These are phyloP conservation scores for Haplosporangium sp. DNA, from an alignment of 371 early-diverging fungal genomes.

Conservation along the genomic window DNA sequence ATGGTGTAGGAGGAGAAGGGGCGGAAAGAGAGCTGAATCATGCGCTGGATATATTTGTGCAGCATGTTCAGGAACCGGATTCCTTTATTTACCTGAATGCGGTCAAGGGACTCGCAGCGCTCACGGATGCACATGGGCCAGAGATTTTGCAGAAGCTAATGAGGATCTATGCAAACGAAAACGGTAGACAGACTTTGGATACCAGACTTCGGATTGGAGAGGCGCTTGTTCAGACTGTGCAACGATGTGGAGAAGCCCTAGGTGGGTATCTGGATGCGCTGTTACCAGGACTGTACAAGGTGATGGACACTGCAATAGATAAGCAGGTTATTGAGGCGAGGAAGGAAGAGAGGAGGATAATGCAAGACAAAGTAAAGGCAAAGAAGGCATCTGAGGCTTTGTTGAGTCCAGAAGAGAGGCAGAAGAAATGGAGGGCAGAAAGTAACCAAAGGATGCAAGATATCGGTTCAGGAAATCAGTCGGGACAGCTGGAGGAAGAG, in stretches of 20 bases:
- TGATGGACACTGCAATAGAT: slow-evolving; percentile 61
- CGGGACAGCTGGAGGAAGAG: slow-evolving; percentile 11
- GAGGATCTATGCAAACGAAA: slow-evolving; percentile 68
- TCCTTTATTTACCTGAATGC: slow-evolving; percentile 92
- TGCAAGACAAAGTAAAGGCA: slow-evolving; percentile 15
- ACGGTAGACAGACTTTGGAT: slow-evolving; percentile 66
- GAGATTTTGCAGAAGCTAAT: slow-evolving; percentile 74
- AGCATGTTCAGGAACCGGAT: slow-evolving; percentile 77
- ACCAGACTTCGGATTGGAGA: slow-evolving; percentile 88
- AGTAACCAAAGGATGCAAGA: slow-evolving; percentile 7
- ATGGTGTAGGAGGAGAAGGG: slow-evolving; percentile 30
- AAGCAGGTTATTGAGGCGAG: slow-evolving; percentile 23
- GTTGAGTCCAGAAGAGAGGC: slow-evolving; percentile 38
- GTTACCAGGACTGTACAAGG: slow-evolving; percentile 73
- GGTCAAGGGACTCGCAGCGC: slow-evolving; percentile 82
- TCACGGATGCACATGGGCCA: slow-evolving; percentile 83
- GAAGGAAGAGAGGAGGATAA: slow-evolving; percentile 18
- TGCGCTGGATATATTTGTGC: slow-evolving; percentile 78
- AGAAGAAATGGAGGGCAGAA: slow-evolving; percentile 37
- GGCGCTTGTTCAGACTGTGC: slow-evolving; percentile 86
- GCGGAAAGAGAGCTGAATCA: slow-evolving; percentile 65
- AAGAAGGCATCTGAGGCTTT: slow-evolving; percentile 38
- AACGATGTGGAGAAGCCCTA: slow-evolving; percentile 81
- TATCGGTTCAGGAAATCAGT: background rate
- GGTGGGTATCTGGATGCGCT: slow-evolving; percentile 77